These are phyloP conservation scores for Trichomonas vaginalis DNA, from an alignment of 208 protist species.

Conservation along the genomic window DNA sequence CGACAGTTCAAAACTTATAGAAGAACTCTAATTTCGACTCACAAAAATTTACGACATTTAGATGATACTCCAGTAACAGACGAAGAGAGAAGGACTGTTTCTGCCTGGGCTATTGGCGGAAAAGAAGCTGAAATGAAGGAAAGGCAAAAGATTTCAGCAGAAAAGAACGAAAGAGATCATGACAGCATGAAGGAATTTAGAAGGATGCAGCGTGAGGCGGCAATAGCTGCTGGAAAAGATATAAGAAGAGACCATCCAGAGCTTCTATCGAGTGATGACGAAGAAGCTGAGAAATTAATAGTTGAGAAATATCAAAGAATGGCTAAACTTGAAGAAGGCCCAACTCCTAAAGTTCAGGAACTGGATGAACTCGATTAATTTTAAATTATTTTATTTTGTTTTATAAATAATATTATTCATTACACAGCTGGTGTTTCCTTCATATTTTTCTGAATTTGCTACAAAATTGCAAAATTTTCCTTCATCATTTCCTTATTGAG, in stretches of 20 bases:
- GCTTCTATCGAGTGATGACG: background rate
- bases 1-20: background rate
- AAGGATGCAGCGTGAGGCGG: background rate
- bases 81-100: background rate
- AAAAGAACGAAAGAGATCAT: background rate
- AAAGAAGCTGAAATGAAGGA: conserved; percentile 19
- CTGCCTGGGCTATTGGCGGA: background rate
- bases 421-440: too few relatives aligned
- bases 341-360: background rate
- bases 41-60: background rate
- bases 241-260: background rate
- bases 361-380: background rate
- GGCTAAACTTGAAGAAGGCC: background rate
- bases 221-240: background rate
- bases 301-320: background rate
- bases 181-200: background rate
- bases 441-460: too few relatives aligned
- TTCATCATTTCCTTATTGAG: too few relatives aligned
- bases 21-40: background rate
- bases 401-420: too few relatives aligned
- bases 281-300: background rate
- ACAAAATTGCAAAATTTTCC: too few relatives aligned
- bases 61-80: background rate
- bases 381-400: too few relatives aligned
- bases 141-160: background rate